A percentile compares a stretch with the other conserved stretches of the same genome.
phyloP scores from a whole-genome alignment of 1,284 basidiomycete genomes.

The Leccinum angustisporum region DNA sequence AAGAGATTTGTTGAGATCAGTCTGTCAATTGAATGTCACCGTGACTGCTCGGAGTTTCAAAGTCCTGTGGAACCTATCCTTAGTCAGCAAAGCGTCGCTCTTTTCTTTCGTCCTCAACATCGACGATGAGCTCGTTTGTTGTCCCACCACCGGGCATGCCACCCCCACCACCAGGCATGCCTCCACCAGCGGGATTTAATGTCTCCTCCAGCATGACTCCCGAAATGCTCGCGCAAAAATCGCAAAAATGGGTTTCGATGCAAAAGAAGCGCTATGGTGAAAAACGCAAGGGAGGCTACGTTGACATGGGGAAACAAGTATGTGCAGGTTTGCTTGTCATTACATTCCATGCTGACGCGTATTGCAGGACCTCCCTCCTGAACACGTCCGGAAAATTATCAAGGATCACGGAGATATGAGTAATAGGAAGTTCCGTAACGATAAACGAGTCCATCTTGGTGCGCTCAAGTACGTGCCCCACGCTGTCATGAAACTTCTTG shows the following conservation, averaged over 20 bases:
- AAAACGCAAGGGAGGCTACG: constrained; percentile 83
- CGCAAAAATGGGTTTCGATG: constrained; percentile 93
- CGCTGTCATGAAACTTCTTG: constrained; percentile 98
- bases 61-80: constrained; percentile 2
- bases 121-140: constrained; percentile 36
- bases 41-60: constrained; percentile 24
- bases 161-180: constrained; percentile 62
- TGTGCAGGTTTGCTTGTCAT: constrained; percentile 27
- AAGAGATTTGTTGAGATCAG: background rate
- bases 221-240: constrained; percentile 81
- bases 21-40: background rate
- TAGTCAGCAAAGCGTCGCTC: constrained; percentile 26
- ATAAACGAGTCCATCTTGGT: constrained; percentile 98
- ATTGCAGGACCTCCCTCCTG: constrained; percentile 77
- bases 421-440: constrained; percentile 94
- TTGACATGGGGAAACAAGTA: constrained; percentile 93
- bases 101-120: constrained; percentile 33
- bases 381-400: constrained; percentile 97
- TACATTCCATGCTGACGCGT: constrained; percentile 6
- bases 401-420: constrained; percentile 98
- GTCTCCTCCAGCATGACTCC: constrained; percentile 66
- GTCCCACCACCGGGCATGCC: constrained; percentile 61
- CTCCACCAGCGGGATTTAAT: constrained; percentile 45
- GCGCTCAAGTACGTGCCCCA: constrained; percentile 99
- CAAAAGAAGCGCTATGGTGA: constrained; percentile 90